Evolutionary conservation across 495 filamentous ascomycete species (phyloP).

Genomic region (Halenospora varia): DNA sequence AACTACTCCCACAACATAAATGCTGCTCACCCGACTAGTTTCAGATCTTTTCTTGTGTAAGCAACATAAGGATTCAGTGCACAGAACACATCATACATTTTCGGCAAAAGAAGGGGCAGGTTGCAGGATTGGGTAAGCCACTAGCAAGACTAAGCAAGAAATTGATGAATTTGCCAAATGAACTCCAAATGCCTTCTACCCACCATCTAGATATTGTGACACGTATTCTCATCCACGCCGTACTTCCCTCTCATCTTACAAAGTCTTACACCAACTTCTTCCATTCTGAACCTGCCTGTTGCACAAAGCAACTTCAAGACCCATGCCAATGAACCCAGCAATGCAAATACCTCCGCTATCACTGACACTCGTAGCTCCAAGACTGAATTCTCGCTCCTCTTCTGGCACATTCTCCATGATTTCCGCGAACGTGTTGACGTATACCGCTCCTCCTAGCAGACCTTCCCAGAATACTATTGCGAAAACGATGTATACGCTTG

Average conservation of each 20-base stretch:
- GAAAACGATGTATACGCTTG: constrained; percentile 79
- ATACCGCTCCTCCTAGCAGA: constrained; percentile 82
- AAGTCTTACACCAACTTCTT: constrained; percentile 63
- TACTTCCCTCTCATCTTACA: not conserved
- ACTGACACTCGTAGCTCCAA: constrained; percentile 86
- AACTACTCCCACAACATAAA: too few relatives aligned
- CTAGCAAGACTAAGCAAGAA: too few relatives aligned
- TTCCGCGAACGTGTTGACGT: constrained; percentile 93
- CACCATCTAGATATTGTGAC: not conserved
- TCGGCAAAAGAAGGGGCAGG: too few relatives aligned
- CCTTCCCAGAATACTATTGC: constrained; percentile 93
- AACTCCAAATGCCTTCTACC: not conserved
- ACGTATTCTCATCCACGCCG: not conserved
- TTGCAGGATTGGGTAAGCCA: too few relatives aligned
- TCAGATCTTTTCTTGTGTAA: too few relatives aligned
- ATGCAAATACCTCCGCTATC: constrained; percentile 89
- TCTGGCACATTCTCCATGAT: constrained; percentile 74
- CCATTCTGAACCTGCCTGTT: constrained; percentile 74
- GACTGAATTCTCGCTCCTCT: constrained; percentile 82
- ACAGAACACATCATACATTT: too few relatives aligned
- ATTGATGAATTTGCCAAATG: not conserved
- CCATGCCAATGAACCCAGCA: constrained; percentile 80
- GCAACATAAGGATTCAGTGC: too few relatives aligned
- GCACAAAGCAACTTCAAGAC: constrained; percentile 79
- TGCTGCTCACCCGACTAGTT: too few relatives aligned